Base-by-base conservation (phyloP, 2,329 filamentous ascomycete species). In the Fusarium nodosum region DNA sequence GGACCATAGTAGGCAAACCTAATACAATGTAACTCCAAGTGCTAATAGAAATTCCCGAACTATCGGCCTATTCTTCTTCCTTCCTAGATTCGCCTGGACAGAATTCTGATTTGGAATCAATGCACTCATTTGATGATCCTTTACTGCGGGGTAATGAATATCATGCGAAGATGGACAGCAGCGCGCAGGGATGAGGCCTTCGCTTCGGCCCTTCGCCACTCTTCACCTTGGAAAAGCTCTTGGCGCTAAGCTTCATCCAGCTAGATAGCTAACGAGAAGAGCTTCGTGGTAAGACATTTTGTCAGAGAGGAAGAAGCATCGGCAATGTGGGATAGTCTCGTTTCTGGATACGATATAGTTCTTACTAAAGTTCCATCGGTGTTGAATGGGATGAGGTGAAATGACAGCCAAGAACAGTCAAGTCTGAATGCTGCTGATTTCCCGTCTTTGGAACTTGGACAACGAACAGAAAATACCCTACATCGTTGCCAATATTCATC, bases 61-160 rank as follows among this genome's bases (percentile, higher is more conserved):
- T n/a, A 30, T 31, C 12, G 18, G 30, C 12, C 28, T 46, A 16
- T n/a, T 46, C 11, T 46, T 46, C 44, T 31, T 46, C 42, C 36
- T 38, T 38, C 36, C 36, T 45, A 30, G 22, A n/a, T 18, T 26
- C 38, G 34, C 24, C 48, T 51, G 50, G 58, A 28, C 48, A 42
- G 31, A 63, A 20, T 64, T 51, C n/a, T 63, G 50, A 63, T 63
- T 63, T 63, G 60, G 60, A 63, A 63, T 63, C 60, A 63, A 36
- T 44, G 48, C 28, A 36, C 47, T 38, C 22, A 26, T n/a, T 42
- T 38, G 42, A 33, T 24, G 42, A 54, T 44, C 52, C 34, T 42
- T 50, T 31, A 22, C n/a, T 46, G 45, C 22, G 30, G 34, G 28
- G 36, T 26, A 36, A 20, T 33, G 36, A 36, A 24, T 28, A 39